These are phyloP conservation scores for Pseudogymnoascus sp. DNA, from an alignment of 2,329 filamentous ascomycete genomes.

Conservation along the genomic window DNA sequence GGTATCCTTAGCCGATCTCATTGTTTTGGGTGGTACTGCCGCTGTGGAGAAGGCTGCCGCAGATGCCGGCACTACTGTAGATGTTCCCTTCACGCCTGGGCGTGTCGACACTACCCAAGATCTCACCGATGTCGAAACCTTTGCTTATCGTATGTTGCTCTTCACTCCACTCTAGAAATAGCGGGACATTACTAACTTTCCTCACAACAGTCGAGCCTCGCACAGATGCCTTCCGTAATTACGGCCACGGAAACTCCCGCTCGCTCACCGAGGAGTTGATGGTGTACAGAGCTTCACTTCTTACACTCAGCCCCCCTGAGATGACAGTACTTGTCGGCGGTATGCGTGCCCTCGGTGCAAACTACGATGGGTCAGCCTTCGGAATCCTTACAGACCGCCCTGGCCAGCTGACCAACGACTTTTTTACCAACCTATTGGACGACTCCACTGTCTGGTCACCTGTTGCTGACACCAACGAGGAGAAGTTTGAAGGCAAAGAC, in stretches of 20 bases:
- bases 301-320: slow-evolving; percentile 48
- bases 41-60: slow-evolving; percentile 47
- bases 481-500: slow-evolving; percentile 46
- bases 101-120: slow-evolving; percentile 49
- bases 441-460: slow-evolving; percentile 45
- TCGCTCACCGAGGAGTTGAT: slow-evolving; percentile 47
- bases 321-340: slow-evolving; percentile 48
- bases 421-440: slow-evolving; percentile 54
- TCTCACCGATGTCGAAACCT: slow-evolving; percentile 46
- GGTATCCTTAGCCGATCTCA: slow-evolving; percentile 51
- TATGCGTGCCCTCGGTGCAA: slow-evolving; percentile 46
- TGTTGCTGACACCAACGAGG: slow-evolving; percentile 29
- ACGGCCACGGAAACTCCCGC: slow-evolving; percentile 41
- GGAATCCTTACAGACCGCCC: slow-evolving; percentile 48
- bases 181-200: background rate
- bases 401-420: slow-evolving; percentile 50
- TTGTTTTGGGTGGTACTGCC: slow-evolving; percentile 47
- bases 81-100: slow-evolving; percentile 47
- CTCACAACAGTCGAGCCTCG: slow-evolving; percentile 37
- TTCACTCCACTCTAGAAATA: background rate
- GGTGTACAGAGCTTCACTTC: slow-evolving; percentile 48
- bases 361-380: slow-evolving; percentile 46
- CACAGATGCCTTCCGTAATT: slow-evolving; percentile 53
- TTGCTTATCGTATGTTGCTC: slow-evolving; percentile 33
- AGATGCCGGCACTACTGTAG: slow-evolving; percentile 26